These are phyloP conservation scores for Ligustrum vulgare DNA, from an alignment of 257 asterid genomes.

Conservation along the genomic window DNA sequence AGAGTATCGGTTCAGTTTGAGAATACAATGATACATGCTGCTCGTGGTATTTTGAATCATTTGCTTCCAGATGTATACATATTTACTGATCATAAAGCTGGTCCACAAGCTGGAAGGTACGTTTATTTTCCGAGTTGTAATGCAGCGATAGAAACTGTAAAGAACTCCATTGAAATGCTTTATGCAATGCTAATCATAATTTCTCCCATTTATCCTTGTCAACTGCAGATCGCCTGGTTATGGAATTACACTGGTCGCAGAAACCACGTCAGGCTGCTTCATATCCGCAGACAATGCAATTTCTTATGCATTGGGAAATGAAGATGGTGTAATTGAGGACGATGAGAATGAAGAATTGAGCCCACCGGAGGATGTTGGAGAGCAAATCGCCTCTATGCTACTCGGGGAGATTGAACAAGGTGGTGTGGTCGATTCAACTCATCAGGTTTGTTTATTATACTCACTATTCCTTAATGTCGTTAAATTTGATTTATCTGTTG, in stretches of 20 bases:
- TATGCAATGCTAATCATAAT: background rate
- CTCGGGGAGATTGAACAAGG: slow-evolving; percentile 82
- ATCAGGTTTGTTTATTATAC: slow-evolving; percentile 57
- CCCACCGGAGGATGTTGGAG: slow-evolving; percentile 73
- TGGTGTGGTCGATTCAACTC: slow-evolving; percentile 97
- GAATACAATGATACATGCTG: slow-evolving; percentile 73
- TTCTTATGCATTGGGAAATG: slow-evolving; percentile 45
- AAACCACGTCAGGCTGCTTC: slow-evolving; percentile 83
- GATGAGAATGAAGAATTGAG: slow-evolving; percentile 51
- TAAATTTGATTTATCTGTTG: slow-evolving; percentile 1
- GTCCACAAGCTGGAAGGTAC: slow-evolving; percentile 78
- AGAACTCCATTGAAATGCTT: slow-evolving; percentile 11
- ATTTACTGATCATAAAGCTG: slow-evolving; percentile 82
- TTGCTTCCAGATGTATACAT: slow-evolving; percentile 81
- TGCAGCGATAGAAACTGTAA: background rate
- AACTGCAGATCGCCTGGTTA: slow-evolving; percentile 80
- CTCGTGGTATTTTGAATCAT: slow-evolving; percentile 83
- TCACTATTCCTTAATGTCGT: background rate
- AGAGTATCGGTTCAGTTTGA: slow-evolving; percentile 82
- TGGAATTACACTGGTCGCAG: slow-evolving; percentile 83
- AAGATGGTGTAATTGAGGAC: slow-evolving; percentile 52
- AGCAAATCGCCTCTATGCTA: slow-evolving; percentile 57
- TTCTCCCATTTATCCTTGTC: slow-evolving; percentile 15
- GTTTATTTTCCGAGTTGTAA: slow-evolving; percentile 17
- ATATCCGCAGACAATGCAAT: slow-evolving; percentile 75